Evolutionary conservation across 1,139 yeast genomes (phyloP).

Genomic region (Suhomyces bokatorum): DNA sequence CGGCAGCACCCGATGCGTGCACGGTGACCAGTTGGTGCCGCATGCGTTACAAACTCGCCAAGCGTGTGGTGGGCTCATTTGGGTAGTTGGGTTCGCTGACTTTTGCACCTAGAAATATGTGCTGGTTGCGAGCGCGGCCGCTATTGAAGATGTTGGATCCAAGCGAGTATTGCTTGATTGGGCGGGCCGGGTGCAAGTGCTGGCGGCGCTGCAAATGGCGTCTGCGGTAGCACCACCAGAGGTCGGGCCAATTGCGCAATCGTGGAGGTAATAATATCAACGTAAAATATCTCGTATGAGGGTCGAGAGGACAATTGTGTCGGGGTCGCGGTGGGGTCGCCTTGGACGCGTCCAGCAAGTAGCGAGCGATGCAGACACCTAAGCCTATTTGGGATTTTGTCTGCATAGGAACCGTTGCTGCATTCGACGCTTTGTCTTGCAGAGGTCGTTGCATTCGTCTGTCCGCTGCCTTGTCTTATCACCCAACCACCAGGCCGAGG

Average conservation of each 20-base stretch:
- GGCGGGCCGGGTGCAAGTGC: slow-evolving; percentile 1
- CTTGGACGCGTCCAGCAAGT: too few species aligned
- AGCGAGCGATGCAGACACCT: too few species aligned
- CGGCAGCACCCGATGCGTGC: background rate
- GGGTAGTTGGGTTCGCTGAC: background rate
- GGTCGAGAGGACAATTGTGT: background rate
- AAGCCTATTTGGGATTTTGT: too few species aligned
- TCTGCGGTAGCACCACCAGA: background rate
- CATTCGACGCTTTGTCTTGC: too few species aligned
- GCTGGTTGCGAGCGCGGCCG: background rate
- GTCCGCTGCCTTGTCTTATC: too few species aligned
- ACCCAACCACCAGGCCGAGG: too few species aligned
- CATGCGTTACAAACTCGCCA: background rate
- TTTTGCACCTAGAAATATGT: background rate
- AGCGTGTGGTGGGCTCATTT: background rate
- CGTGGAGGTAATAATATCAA: background rate
- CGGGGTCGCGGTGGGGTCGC: too few species aligned
- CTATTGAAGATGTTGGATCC: background rate
- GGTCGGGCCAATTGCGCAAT: background rate
- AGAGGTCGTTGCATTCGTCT: too few species aligned
- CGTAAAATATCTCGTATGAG: slow-evolving; percentile 1
- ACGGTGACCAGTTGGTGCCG: background rate
- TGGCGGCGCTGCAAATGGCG: slow-evolving; percentile 1
- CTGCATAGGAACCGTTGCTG: too few species aligned
- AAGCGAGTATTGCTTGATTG: background rate